Conservation (phyloP, 2,329 filamentous ascomycete species). For the Microsporum audouinii region DNA sequence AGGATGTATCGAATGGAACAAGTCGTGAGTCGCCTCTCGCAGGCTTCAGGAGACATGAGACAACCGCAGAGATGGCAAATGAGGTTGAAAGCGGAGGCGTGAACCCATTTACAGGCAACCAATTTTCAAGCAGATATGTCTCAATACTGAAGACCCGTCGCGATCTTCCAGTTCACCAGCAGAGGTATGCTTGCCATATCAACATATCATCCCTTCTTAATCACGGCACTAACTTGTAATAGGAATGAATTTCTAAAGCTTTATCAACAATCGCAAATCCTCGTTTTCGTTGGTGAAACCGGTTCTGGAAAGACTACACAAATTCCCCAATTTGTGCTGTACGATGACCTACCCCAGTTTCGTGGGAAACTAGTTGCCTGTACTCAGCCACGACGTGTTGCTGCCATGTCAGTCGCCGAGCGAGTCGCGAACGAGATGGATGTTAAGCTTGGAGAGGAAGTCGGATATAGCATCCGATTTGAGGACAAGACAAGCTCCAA, state of each 20-base stretch:
- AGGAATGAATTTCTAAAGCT: constrained; percentile 86
- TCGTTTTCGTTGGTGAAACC: constrained; percentile 97
- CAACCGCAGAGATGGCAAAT: constrained; percentile 63
- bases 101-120: constrained; percentile 74
- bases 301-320: constrained; percentile 99
- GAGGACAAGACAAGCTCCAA: constrained; percentile 83
- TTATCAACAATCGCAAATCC: constrained; percentile 87
- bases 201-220: neutral
- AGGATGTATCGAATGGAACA: constrained; percentile 27
- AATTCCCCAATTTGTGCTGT: constrained; percentile 96
- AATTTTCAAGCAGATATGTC: constrained; percentile 76
- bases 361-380: constrained; percentile 86
- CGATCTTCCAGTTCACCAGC: constrained; percentile 81
- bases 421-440: constrained; percentile 97
- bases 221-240: neutral
- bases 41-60: constrained; percentile 60
- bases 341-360: constrained; percentile 83
- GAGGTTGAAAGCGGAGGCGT: constrained; percentile 65
- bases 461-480: constrained; percentile 98
- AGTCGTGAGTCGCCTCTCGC: constrained; percentile 43
- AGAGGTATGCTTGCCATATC: constrained; percentile 48
- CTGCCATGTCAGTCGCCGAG: constrained; percentile 96
- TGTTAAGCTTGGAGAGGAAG: constrained; percentile 80
- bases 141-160: constrained; percentile 73
- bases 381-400: constrained; percentile 93